phyloP scores from a whole-genome alignment of 768 basidiomycete species.

The Dendrothele bispora region DNA sequence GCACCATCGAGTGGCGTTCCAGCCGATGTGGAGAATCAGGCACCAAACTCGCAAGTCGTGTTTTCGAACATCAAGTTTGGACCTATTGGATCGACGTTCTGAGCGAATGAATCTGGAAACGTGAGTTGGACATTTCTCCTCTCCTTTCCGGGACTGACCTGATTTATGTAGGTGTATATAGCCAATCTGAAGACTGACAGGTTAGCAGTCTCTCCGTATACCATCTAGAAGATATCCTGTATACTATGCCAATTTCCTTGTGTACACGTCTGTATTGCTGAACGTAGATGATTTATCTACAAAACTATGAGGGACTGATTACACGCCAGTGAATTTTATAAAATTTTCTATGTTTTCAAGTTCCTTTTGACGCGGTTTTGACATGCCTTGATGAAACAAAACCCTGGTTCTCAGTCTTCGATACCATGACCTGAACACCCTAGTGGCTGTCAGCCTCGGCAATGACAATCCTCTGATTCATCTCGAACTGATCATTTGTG shows the following conservation, averaged over 20 bases:
- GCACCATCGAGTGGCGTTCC: conserved; percentile 46
- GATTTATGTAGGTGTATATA: background rate
- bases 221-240: background rate
- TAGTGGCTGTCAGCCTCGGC: background rate
- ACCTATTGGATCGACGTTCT: conserved; percentile 46
- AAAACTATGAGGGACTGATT: background rate
- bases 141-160: background rate
- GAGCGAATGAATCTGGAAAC: too few relatives aligned
- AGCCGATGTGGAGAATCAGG: conserved; percentile 37
- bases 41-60: conserved; percentile 41
- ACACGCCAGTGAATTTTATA: background rate
- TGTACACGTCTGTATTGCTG: background rate
- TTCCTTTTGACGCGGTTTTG: too few relatives aligned
- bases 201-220: background rate
- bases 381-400: too few relatives aligned
- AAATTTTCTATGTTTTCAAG: too few relatives aligned
- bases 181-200: background rate
- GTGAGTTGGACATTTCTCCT: too few relatives aligned
- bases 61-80: conserved; percentile 58
- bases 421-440: too few relatives aligned
- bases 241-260: background rate
- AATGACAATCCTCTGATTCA: background rate
- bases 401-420: too few relatives aligned
- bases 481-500: background rate
- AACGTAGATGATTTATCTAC: background rate